Evolutionary conservation across 176 grass and related monocot species (phyloP), one percentile per base, ranked within the genome.

Genomic region (Poa pratensis): DNA sequence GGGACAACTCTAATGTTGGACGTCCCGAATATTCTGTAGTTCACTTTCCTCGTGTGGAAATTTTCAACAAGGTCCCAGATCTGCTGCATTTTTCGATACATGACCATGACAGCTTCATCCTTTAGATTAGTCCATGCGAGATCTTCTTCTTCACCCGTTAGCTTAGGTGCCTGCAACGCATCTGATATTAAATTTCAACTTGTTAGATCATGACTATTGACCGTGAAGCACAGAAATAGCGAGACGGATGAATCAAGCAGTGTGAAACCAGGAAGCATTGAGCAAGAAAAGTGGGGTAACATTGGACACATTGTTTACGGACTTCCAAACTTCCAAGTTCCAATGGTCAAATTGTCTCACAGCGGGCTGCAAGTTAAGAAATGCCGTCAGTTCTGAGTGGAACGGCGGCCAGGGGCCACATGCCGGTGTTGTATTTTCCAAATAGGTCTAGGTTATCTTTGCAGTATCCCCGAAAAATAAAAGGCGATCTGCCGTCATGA

Each of bases 181-280:
- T 12, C 67, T 85, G n/a, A 49, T 39, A 57, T 67, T 55, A 34
- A 16, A 16, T 30, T 50, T 27, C 77, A 60, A 70, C 62, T n/a
- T 53, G 80, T 72, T 23, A 55, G 35, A n/a, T 32, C 82, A 63
- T 19, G 52, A 77, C 81, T 74, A 51, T 62, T 85, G 82, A 81
- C 77, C 39, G 28, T 13, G 62, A 26, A 80, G 7, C 67, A 57
- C 59, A 35, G 59, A 76, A 80, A 84, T 20, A 15, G 9, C 20
- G 0, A 68, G 20, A 18, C 35, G 9, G 5, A 62, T 6, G 6
- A 24, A 61, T 58, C 83, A 67, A 66, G 11, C 37, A 40, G 39
- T 85, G 60, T 69, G 82, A 61, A 81, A 59, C 32, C 39, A 42
- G 37, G 49, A 58, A 81, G 13, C 69, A 37, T 58, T 69, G 50